phyloP scores from a whole-genome alignment of 2,329 filamentous ascomycete species.

The Spiromastix sp. region DNA sequence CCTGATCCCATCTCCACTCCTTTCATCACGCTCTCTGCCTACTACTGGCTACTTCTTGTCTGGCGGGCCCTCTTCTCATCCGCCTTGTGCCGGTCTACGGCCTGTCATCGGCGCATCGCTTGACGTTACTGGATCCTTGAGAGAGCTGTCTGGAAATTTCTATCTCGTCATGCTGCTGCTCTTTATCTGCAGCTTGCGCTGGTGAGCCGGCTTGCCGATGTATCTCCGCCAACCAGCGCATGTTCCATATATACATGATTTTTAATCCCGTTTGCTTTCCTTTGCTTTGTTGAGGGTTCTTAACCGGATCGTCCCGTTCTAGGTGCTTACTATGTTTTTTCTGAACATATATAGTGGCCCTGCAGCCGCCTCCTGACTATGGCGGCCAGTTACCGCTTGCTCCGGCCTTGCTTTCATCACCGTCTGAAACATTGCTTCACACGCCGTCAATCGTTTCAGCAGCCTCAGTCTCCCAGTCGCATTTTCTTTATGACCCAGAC shows the following conservation, averaged over 20 bases:
- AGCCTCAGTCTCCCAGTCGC: slow-evolving; percentile 1
- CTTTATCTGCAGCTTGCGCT: background rate
- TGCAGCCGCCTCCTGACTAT: slow-evolving; percentile 13
- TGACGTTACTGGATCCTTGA: too few relatives aligned
- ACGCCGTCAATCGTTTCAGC: slow-evolving; percentile 6
- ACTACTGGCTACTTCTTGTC: too few relatives aligned
- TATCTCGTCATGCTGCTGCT: too few relatives aligned
- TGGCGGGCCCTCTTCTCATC: too few relatives aligned
- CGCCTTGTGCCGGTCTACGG: too few relatives aligned
- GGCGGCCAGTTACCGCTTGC: slow-evolving; percentile 16
- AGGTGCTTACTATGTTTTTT: slow-evolving; percentile 1
- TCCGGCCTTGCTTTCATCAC: slow-evolving; percentile 11
- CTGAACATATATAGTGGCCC: slow-evolving; percentile 17
- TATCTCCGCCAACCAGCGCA: too few relatives aligned
- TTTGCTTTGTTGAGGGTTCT: background rate
- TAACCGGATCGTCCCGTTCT: slow-evolving; percentile 1
- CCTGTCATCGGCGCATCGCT: too few relatives aligned
- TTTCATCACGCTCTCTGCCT: too few relatives aligned
- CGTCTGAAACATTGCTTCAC: slow-evolving; percentile 4
- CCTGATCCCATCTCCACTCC: too few relatives aligned
- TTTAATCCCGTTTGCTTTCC: background rate
- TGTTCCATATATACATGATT: background rate
- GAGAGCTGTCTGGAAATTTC: too few relatives aligned
- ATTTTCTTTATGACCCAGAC: background rate
- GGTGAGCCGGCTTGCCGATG: background rate